Evolutionary conservation across 495 filamentous ascomycete species (phyloP).

Genomic region (Diplogelasinospora grovesii): DNA sequence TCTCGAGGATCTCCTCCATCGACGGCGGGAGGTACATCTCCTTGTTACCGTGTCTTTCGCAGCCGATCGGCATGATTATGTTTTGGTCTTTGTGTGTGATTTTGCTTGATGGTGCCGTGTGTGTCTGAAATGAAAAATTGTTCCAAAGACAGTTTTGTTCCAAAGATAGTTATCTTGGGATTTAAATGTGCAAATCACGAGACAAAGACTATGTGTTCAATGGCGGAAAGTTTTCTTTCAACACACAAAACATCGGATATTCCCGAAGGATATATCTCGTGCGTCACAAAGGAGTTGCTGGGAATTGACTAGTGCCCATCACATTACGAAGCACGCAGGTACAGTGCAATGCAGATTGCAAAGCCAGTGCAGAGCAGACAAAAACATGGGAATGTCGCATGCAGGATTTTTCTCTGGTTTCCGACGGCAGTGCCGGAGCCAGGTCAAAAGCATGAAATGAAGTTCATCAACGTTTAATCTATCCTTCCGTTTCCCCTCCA

Average conservation of each 20-base stretch:
- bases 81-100: background rate
- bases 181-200: background rate
- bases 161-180: too few species aligned
- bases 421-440: slow-evolving; percentile 28
- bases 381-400: too few species aligned
- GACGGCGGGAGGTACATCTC: too few species aligned
- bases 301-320: background rate
- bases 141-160: too few species aligned
- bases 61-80: slow-evolving; percentile 3
- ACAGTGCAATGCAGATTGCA: too few species aligned
- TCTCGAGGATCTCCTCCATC: slow-evolving; percentile 26
- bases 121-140: background rate
- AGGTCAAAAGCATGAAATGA: slow-evolving; percentile 46
- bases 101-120: background rate
- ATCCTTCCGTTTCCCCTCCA: slow-evolving; percentile 75
- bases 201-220: background rate
- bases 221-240: too few species aligned
- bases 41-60: too few species aligned
- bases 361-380: too few species aligned
- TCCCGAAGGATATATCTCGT: too few species aligned
- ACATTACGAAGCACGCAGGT: background rate
- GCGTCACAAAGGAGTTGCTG: background rate
- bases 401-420: slow-evolving; percentile 40
- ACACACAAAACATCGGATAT: too few species aligned
- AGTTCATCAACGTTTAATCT: slow-evolving; percentile 38